These are phyloP conservation scores for Plantago lanceolata DNA, from an alignment of 305 asterid species.

Conservation along the genomic window DNA sequence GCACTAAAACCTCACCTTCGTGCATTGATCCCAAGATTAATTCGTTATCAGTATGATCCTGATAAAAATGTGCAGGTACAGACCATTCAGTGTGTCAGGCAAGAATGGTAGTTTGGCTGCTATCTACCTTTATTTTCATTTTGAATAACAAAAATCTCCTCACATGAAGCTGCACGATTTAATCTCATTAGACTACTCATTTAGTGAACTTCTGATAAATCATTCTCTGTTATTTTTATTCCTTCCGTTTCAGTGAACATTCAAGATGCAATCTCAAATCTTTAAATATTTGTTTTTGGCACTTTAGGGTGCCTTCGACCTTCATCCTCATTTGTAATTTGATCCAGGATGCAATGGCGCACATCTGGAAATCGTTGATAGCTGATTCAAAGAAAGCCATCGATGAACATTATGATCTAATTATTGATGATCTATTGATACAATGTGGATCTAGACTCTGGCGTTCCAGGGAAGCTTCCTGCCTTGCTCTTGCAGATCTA, in stretches of 20 bases:
- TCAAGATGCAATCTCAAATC: constrained; percentile 12
- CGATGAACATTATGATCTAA: constrained; percentile 79
- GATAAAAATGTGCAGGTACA: constrained; percentile 97
- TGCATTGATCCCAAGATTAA: constrained; percentile 80
- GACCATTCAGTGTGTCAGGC: constrained; percentile 21
- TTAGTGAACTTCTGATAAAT: constrained; percentile 7
- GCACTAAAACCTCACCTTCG: constrained; percentile 85
- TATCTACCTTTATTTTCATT: constrained; percentile 11
- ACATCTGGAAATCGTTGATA: constrained; percentile 90
- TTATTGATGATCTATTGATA: constrained; percentile 78
- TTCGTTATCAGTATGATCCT: constrained; percentile 98
- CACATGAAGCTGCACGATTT: constrained; percentile 12
- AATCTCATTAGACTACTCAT: constrained; percentile 16
- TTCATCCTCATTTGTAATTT: constrained; percentile 31
- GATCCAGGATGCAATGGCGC: constrained; percentile 93
- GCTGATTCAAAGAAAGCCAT: constrained; percentile 83
- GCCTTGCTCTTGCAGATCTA: constrained; percentile 94
- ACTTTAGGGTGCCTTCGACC: constrained; percentile 7
- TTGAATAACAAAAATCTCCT: constrained; percentile 1
- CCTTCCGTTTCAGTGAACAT: constrained; percentile 20
- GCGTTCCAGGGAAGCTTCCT: constrained; percentile 99
- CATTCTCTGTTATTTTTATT: constrained; percentile 16
- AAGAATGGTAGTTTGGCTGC: constrained; percentile 16
- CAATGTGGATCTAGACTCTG: constrained; percentile 98
- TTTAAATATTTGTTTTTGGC: constrained; percentile 6